Evolutionary conservation across 805 yeast genomes (phyloP).

Genomic region (Yarrowia sp.): DNA sequence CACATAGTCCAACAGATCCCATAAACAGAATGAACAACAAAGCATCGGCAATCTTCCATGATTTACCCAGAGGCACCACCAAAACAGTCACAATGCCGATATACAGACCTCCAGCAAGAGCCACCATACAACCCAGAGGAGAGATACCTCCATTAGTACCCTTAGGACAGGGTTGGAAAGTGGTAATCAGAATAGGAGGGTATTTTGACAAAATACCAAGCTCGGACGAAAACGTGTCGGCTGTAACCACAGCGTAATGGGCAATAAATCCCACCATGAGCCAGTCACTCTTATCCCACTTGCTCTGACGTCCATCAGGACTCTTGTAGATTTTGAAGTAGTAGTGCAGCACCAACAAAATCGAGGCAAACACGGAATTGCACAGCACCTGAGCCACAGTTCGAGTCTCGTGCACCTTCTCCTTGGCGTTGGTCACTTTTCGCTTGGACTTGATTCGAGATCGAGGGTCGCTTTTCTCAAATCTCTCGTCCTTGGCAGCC

Average conservation of each 20-base stretch:
- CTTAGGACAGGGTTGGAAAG: slow-evolving; percentile 44
- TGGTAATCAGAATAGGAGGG: slow-evolving; percentile 44
- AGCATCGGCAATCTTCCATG: slow-evolving; percentile 29
- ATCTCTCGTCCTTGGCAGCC: slow-evolving; percentile 9
- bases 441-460: not conserved
- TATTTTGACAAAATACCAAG: slow-evolving; percentile 45
- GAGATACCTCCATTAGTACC: slow-evolving; percentile 52
- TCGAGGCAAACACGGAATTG: slow-evolving; percentile 44
- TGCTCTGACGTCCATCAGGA: slow-evolving; percentile 3
- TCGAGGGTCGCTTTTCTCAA: not conserved
- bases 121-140: slow-evolving; percentile 41
- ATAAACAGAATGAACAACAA: slow-evolving; percentile 36
- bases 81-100: slow-evolving; percentile 39
- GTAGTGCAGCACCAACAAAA: slow-evolving; percentile 38
- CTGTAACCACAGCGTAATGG: slow-evolving; percentile 47
- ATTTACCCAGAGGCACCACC: slow-evolving; percentile 32
- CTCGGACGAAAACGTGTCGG: slow-evolving; percentile 51
- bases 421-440: slow-evolving; percentile 28
- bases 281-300: slow-evolving; percentile 2
- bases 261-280: slow-evolving; percentile 37
- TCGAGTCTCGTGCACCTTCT: slow-evolving; percentile 39
- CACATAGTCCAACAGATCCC: slow-evolving; percentile 41
- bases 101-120: slow-evolving; percentile 41
- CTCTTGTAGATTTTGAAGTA: slow-evolving; percentile 5
- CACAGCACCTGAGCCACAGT: slow-evolving; percentile 45